Conservation (phyloP, 768 basidiomycete genomes). For the Inosperma sp. region DNA sequence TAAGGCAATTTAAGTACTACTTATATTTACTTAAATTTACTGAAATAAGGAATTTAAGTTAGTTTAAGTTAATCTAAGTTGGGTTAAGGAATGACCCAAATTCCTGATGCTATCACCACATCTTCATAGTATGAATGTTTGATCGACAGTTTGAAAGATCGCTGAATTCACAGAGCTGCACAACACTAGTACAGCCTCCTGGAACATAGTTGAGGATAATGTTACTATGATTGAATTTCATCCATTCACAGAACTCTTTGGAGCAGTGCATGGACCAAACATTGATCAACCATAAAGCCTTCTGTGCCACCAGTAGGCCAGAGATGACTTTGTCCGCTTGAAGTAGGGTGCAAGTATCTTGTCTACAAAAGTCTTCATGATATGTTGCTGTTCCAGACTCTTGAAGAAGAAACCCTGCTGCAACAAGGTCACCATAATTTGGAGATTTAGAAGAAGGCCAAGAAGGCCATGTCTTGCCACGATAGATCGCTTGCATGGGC, state of each 20-base stretch:
- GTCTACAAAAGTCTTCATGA: slow-evolving; percentile 28
- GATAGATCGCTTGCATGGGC: slow-evolving; percentile 35
- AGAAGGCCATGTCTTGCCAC: slow-evolving; percentile 23
- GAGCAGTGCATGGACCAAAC: slow-evolving; percentile 35
- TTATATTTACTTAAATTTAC: no score
- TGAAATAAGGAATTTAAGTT: no score
- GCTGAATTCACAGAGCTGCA: slow-evolving; percentile 30
- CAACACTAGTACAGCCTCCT: slow-evolving; percentile 28
- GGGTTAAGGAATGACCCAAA: neutral
- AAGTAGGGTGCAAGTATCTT: slow-evolving; percentile 31
- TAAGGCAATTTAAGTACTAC: no score
- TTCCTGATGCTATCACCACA: slow-evolving; percentile 19
- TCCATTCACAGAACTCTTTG: slow-evolving; percentile 29
- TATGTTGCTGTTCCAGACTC: slow-evolving; percentile 23
- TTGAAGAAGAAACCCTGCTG: slow-evolving; percentile 22
- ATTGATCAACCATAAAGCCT: slow-evolving; percentile 30
- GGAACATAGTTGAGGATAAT: slow-evolving; percentile 31
- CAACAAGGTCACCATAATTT: slow-evolving; percentile 17
- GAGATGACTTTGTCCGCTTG: slow-evolving; percentile 11
- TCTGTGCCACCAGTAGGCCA: slow-evolving; percentile 18
- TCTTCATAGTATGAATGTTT: slow-evolving; percentile 20
- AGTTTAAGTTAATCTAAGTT: no score
- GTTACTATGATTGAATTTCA: slow-evolving; percentile 25
- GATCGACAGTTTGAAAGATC: slow-evolving; percentile 21
- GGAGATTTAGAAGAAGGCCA: slow-evolving; percentile 16